Evolutionary conservation across 169 alveolate genomes (phyloP), one percentile per base, ranked within the genome.

Genomic region (Toxoplasma gondii): DNA sequence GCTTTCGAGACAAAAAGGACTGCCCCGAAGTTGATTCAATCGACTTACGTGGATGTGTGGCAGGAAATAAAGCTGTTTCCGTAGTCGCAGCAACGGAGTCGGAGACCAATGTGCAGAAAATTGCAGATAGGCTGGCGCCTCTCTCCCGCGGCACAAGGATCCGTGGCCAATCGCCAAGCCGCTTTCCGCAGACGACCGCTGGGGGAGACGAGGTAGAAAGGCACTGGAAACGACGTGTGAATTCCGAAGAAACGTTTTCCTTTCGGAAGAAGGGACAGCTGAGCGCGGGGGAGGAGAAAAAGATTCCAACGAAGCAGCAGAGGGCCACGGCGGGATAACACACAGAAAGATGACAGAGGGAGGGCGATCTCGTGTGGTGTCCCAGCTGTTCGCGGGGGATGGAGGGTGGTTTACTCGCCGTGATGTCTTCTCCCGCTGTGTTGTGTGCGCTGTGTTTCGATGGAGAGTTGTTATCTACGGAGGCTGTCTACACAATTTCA

Each of bases 391-490:
- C 36, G 36, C 78, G 78, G 78, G 78, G 78, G 78, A 64, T 64
- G 78, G 78, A 64, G 78, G 78, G 78, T 64, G 78, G 78, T 64
- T 64, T 64, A 64, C 78, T 64, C 78, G 78, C 78, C 34, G 78
- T 64, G 78, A 29, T 64, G 78, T 64, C 78, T 64, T 64, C 78
- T 64, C 78, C 78, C 78, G 78, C 34, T 64, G 78, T 29, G 78
- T 29, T 29, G 78, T 64, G 78, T 64, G 78, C 78, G 78, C 78
- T 64, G 78, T 64, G 29, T 19, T 2, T 29, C n/a, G 16, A 19
- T 19, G 27, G 7, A 64, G 58, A 64, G 29, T 64, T 64, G 29
- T 64, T 64, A 19, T 64, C 78, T 64, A 64, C 78, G 78, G 78
- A 64, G 78, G 29, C 78, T 64, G 78, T 64, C 78, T 64, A 64